These are phyloP conservation scores for Dothideomycetidae sp. DNA, from an alignment of 2,329 filamentous ascomycete species.

Conservation along the genomic window DNA sequence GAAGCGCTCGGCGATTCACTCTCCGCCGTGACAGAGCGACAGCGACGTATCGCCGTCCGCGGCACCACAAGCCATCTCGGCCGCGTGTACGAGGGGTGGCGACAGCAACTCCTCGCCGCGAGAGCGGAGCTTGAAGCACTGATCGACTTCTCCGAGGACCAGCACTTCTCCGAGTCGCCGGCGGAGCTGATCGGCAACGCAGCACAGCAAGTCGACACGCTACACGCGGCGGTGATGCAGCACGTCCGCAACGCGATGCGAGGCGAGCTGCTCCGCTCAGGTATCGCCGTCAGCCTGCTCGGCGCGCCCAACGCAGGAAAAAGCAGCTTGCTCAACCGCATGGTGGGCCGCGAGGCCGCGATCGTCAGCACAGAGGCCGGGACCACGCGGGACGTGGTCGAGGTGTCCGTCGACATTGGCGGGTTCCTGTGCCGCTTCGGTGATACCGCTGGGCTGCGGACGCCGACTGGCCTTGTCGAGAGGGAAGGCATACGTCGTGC, in stretches of 20 bases:
- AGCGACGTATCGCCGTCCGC: conserved; percentile 71
- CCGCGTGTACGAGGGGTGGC: conserved; percentile 69
- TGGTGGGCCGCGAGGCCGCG: conserved; percentile 84
- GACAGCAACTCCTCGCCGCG: conserved; percentile 59
- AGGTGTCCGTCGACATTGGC: conserved; percentile 75
- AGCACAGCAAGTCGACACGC: conserved; percentile 43
- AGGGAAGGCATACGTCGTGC: conserved; percentile 82
- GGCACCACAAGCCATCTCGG: conserved; percentile 54
- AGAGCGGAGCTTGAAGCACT: conserved; percentile 86
- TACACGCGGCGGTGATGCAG: conserved; percentile 48
- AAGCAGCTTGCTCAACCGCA: conserved; percentile 77
- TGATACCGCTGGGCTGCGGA: conserved; percentile 78
- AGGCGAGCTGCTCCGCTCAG: conserved; percentile 69
- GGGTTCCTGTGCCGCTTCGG: conserved; percentile 90
- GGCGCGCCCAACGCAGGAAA: conserved; percentile 93
- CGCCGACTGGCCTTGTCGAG: conserved; percentile 57
- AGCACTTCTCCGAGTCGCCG: conserved; percentile 87
- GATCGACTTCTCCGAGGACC: conserved; percentile 94
- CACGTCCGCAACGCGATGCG: conserved; percentile 67
- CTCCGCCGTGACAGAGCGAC: conserved; percentile 69
- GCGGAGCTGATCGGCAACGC: conserved; percentile 57
- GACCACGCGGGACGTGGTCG: conserved; percentile 86
- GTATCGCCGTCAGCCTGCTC: conserved; percentile 73
- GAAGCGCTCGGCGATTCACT: conserved; percentile 49
- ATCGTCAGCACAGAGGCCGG: conserved; percentile 90